A percentile compares a stretch with the other conserved stretches of the same genome.
Conservation (phyloP, 164 flowering plant genomes). For the Vitis labrusca region DNA sequence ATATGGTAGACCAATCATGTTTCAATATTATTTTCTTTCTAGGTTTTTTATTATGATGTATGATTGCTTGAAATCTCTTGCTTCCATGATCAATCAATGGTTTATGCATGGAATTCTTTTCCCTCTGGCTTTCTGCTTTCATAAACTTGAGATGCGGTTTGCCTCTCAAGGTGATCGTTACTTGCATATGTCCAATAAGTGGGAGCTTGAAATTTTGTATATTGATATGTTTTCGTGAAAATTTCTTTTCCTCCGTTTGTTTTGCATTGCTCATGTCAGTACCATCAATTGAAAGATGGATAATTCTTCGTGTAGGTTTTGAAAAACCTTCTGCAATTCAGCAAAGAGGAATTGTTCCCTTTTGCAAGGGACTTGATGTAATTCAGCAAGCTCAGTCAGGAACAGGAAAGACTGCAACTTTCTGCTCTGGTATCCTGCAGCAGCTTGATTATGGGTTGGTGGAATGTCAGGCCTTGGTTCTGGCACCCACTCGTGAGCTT, state of each 20-base stretch:
- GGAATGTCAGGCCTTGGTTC: slow-evolving; percentile 63
- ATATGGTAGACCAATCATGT: slow-evolving; percentile 40
- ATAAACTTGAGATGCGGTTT: background rate
- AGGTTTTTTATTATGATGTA: background rate
- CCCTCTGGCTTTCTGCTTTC: background rate
- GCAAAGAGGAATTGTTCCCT: slow-evolving; percentile 76
- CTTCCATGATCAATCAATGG: background rate
- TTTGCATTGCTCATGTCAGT: background rate
- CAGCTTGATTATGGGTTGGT: slow-evolving; percentile 55
- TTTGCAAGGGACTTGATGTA: slow-evolving; percentile 71
- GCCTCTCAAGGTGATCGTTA: background rate
- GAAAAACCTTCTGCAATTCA: slow-evolving; percentile 84
- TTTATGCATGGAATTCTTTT: background rate
- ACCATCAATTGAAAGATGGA: too few species aligned
- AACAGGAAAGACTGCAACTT: slow-evolving; percentile 74
- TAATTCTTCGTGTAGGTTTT: slow-evolving; percentile 42
- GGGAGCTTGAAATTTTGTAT: background rate
- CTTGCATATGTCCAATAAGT: background rate
- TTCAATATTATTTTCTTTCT: background rate
- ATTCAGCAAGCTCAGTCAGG: slow-evolving; percentile 80
- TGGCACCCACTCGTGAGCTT: slow-evolving; percentile 73
- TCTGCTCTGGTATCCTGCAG: slow-evolving; percentile 64
- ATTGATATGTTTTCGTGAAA: background rate
- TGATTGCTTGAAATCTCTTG: background rate
- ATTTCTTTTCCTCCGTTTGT: background rate